Evolutionary conservation across 768 basidiomycete genomes (phyloP), one percentile per base, ranked within the genome.

Genomic region (Podaxis sp.): DNA sequence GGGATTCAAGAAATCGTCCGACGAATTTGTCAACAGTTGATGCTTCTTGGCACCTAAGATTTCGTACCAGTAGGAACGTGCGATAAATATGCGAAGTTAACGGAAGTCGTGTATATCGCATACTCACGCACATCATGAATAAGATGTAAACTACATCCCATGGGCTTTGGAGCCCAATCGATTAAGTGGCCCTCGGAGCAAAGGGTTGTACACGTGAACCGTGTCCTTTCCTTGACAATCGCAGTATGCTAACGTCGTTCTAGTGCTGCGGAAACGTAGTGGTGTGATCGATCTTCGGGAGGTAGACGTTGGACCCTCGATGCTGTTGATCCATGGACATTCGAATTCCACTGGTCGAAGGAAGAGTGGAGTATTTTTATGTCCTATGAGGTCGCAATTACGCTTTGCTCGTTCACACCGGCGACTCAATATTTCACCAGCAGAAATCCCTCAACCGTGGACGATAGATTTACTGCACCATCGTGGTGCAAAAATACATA

Each of bases 331-430:
- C 52, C 33, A 37, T 55, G 54, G 54, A 38, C n/a, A 19, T n/a
- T 22, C 54, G 9, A 40, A 27, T 11, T 24, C 24, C 24, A 22
- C 4, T 40, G 7, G 47, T 17, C 7, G 24, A 27, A 37, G 43
- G n/a, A 8, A 8, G 2, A 51, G 37, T 51, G n/a, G 13, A 25
- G 46, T 27, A 15, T 51, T 29, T 24, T 29, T 19, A 41, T 15
- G 40, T 59, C 58, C 58, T 59, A 51, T 51, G 49, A 50, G 29
- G 17, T 59, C 58, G 57, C 29, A 52, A n/a, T 36, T 37, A 50
- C 3, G 33, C 37, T 43, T 40, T 46, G n/a, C 36, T 51, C 2
- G 36, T 51, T 59, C 58, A 15, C 58, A 59, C 58, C 58, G 58
- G 58, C 15, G 8, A 59, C 58, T 59, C 58, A 59, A 51, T 17